Evolutionary conservation across 1,284 basidiomycete species (phyloP), one percentile per base, ranked within the genome.

Genomic region (Athelia psychrophila): DNA sequence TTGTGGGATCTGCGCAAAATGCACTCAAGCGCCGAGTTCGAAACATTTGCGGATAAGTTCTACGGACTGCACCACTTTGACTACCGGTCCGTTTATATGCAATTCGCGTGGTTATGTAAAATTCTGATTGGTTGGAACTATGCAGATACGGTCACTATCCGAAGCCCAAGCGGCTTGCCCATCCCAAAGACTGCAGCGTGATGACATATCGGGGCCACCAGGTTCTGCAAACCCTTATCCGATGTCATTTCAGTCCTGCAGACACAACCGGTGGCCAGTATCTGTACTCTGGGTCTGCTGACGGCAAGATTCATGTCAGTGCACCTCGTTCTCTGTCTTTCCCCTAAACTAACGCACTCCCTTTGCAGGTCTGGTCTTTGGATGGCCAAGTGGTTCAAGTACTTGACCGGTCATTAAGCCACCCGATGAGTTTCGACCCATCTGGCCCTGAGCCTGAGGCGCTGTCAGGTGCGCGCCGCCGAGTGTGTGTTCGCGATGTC

Each of bases 1-100:
- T 72, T 99, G 25, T 99, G 96, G 91, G 96, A 99, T 71, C 73
- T 99, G 48, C 86, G 96, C 36, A 94, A 88, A 72, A 97, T 99
- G 95, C 79, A 86, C 36, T 83, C 76, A 51, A 87, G 81, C 59
- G 65, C 74, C 10, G 87, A 94, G 30, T 90, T 87, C 58, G 84
- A 91, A 49, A 61, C 63, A 12, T 78, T 85, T 50, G 69, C 72
- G 30, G 61, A 73, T 47, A 71, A 68, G 12, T 60, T 70, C 52
- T 94, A 88, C 65, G 88, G 89, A 4, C 75, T 84, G 55, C 64
- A 64, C 1, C 70, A 78, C 51, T 98, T 83, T 63, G 95, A 98
- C 66, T 98, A 96, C 69, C 76, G 90, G 81, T 88, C 64, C 35
- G 76, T 65, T 19, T 36, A 8, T 30, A 22, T 18, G 22, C 32